Base-by-base conservation (phyloP, 2,329 filamentous ascomycete species). In the Trichophyton benhamiae region DNA sequence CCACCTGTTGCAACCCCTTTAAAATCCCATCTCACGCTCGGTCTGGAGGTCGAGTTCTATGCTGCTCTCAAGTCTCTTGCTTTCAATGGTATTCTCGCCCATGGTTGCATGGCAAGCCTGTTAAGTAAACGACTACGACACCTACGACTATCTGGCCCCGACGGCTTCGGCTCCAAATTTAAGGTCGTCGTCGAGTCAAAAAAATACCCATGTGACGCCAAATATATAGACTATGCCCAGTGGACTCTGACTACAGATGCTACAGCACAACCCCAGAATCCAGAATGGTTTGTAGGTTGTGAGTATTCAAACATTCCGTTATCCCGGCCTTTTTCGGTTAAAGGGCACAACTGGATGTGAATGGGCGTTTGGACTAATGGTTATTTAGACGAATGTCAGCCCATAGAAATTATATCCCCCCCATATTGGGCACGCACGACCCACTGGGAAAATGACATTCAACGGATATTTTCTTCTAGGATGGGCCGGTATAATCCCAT, bases 341-440 rank as follows among this genome's bases (percentile, higher is more conserved):
- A 30, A 7, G 27, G 6, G 6, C 27, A 7, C 0, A 30, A 7
- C 5, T 48, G 20, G 17, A 48, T 25, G 20, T 25, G n/a, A 20
- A 13, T 25, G 6, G 44, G 8, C 9, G 3, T 22, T 22, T 22
- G n/a, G 44, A 20, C 44, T 48, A 11, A 48, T 25, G 11, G 17
- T 22, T 48, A 5, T 22, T 25, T 49, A 66, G 65, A 63, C 44
- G 62, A 64, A 60, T 61, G 61, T 9, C 61, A 66, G 38, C 36
- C 62, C 1, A 60, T 66, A 33, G 63, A 65, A 59, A 57, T 65
- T 17, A 64, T 66, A 52, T 66, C 62, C 5, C 65, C 65, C 15
- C 48, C 61, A 6, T 65, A 64, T 49, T 60, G 22, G 3, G 22
- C 65, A 36, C 33, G 46, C 36, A 58, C 59, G 7, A 20, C 30